Conservation (phyloP, 2,329 filamentous ascomycete species). For the Fusarium pseudoanthophilum region DNA sequence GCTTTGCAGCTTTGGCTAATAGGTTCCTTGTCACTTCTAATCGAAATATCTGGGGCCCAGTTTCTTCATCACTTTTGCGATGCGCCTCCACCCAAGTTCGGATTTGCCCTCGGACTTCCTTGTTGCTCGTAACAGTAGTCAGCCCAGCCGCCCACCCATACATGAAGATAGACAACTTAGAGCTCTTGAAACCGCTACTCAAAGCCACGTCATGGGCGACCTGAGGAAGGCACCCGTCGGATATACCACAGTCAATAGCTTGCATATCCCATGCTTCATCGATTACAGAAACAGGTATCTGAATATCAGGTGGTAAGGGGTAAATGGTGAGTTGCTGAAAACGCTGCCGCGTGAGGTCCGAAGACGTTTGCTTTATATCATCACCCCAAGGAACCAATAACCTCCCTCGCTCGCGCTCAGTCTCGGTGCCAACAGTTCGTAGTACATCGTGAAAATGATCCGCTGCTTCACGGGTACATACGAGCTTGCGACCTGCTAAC, state of each 20-base stretch:
- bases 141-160: constrained; percentile 52
- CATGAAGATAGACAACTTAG: constrained; percentile 54
- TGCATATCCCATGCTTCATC: constrained; percentile 44
- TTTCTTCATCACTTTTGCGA: constrained; percentile 44
- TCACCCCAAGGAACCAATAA: constrained; percentile 48
- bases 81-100: constrained; percentile 50
- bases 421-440: constrained; percentile 51
- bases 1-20: constrained; percentile 48
- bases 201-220: constrained; percentile 50
- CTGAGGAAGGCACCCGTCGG: constrained; percentile 44
- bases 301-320: constrained; percentile 46
- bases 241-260: constrained; percentile 42
- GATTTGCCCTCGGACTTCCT: constrained; percentile 52
- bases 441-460: constrained; percentile 53
- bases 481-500: constrained; percentile 46
- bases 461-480: constrained; percentile 54
- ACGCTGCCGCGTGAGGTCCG: constrained; percentile 34
- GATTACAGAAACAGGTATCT: constrained; percentile 50
- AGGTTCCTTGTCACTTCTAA: constrained; percentile 52
- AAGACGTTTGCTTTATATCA: constrained; percentile 15
- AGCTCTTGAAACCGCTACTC: constrained; percentile 49
- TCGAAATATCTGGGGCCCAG: constrained; percentile 49
- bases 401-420: constrained; percentile 50
- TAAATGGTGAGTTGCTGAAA: constrained; percentile 51
- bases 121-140: constrained; percentile 54